A percentile compares a stretch with the other conserved stretches of the same genome.
These are phyloP conservation scores for Vitis rotundifolia DNA, from an alignment of 164 flowering plant genomes.

Conservation along the genomic window DNA sequence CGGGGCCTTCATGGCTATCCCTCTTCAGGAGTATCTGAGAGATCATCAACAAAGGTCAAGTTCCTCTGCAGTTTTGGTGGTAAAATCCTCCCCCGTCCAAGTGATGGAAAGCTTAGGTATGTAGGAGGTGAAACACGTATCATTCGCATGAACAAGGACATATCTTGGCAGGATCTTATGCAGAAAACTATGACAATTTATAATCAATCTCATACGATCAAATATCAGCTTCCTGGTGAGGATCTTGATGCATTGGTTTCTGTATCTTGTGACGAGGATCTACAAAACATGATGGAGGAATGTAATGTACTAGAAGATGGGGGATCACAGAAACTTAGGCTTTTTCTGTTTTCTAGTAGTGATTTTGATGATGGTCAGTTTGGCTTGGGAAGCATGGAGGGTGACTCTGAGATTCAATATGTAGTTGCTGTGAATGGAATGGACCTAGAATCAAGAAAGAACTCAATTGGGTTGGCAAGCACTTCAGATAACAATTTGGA, in stretches of 20 bases:
- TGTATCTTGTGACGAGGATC: constrained; percentile 88
- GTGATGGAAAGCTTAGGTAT: constrained; percentile 92
- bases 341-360: constrained; percentile 65
- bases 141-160: constrained; percentile 58
- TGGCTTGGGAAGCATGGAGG: constrained; percentile 50
- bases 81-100: constrained; percentile 76
- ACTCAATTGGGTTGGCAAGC: constrained; percentile 44
- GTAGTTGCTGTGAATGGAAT: constrained; percentile 91
- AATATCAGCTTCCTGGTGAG: constrained; percentile 96
- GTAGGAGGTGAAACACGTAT: constrained; percentile 94
- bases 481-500: constrained; percentile 60
- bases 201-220: constrained; percentile 56
- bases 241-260: constrained; percentile 95
- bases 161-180: constrained; percentile 70
- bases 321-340: constrained; percentile 68
- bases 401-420: constrained; percentile 73
- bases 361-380: constrained; percentile 70
- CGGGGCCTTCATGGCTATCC: constrained; percentile 43
- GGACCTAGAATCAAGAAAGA: constrained; percentile 61
- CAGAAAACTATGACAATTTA: constrained; percentile 52
- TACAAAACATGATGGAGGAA: constrained; percentile 96
- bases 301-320: constrained; percentile 48
- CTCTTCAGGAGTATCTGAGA: constrained; percentile 59
- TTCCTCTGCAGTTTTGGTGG: constrained; percentile 95
- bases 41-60: constrained; percentile 53